Evolutionary conservation across 176 grass and related monocot genomes (phyloP).

Genomic region (Ananas comosus): DNA sequence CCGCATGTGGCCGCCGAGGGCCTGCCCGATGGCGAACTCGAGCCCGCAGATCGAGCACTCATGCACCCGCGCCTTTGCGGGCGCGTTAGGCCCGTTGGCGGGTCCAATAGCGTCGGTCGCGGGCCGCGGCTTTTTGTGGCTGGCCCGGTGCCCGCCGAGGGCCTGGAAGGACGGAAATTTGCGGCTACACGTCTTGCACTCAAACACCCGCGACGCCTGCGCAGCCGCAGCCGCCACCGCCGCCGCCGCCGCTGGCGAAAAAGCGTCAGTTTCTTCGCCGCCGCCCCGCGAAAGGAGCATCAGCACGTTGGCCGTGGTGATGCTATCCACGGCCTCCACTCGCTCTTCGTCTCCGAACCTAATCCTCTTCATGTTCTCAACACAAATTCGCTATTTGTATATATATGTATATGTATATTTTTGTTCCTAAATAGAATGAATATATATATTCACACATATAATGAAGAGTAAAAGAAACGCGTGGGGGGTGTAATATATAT

Average conservation of each 20-base stretch:
- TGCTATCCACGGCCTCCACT: neutral
- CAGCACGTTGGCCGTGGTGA: neutral
- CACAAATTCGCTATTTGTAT: no score
- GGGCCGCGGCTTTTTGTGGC: slow-evolving; percentile 39
- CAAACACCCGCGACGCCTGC: slow-evolving; percentile 26
- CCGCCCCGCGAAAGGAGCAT: neutral
- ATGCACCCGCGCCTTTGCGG: neutral
- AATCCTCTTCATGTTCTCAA: neutral
- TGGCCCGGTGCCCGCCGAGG: slow-evolving; percentile 68
- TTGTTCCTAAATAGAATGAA: no score
- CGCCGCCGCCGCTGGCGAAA: neutral
- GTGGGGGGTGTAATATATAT: no score
- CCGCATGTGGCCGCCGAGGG: neutral
- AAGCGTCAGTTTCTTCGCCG: neutral
- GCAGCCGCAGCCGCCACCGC: neutral
- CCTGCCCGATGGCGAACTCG: neutral
- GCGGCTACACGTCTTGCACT: slow-evolving; percentile 65
- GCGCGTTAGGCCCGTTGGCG: no score
- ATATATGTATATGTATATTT: no score
- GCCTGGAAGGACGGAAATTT: slow-evolving; percentile 74
- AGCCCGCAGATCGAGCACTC: neutral
- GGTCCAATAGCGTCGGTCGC: neutral
- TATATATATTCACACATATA: no score
- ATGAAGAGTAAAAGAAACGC: no score
- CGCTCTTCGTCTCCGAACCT: neutral